These are phyloP conservation scores for Scheffersomyces cryptocercus DNA, from an alignment of 1,139 yeast genomes.

Conservation along the genomic window DNA sequence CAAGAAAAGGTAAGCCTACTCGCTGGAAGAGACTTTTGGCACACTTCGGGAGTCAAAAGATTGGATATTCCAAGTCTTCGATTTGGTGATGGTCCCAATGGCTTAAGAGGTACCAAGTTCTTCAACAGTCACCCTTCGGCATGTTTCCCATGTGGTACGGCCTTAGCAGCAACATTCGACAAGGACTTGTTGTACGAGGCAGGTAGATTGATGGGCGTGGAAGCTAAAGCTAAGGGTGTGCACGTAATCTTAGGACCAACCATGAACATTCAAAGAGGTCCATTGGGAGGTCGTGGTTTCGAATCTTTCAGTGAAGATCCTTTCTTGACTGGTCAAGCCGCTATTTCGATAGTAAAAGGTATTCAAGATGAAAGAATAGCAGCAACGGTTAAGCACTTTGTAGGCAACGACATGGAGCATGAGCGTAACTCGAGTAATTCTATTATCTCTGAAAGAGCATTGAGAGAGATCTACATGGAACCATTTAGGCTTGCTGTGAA, in stretches of 20 bases:
- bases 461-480: constrained; percentile 10
- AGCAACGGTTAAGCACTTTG: constrained; percentile 54
- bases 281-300: constrained; percentile 68
- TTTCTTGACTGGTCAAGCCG: constrained; percentile 50
- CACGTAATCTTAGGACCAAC: constrained; percentile 63
- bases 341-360: constrained; percentile 47
- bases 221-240: constrained; percentile 59
- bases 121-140: constrained; percentile 22
- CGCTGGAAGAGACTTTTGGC: constrained; percentile 15
- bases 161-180: constrained; percentile 36
- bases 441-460: constrained; percentile 12
- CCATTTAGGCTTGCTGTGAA: constrained; percentile 13
- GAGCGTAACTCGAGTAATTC: constrained; percentile 2
- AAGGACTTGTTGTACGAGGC: too few relatives aligned
- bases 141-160: constrained; percentile 44
- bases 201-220: constrained; percentile 36
- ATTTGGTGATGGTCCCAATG: constrained; percentile 14
- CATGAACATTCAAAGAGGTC: constrained; percentile 38
- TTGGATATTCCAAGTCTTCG: constrained; percentile 11
- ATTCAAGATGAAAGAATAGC: constrained; percentile 60
- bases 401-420: constrained; percentile 67
- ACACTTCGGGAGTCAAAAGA: constrained; percentile 11
- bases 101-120: constrained; percentile 13
- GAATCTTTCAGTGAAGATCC: constrained; percentile 69
- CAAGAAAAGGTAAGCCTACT: constrained; percentile 12